Base-by-base conservation (phyloP, 305 asterid species). In the Fraxinus dipetala region DNA sequence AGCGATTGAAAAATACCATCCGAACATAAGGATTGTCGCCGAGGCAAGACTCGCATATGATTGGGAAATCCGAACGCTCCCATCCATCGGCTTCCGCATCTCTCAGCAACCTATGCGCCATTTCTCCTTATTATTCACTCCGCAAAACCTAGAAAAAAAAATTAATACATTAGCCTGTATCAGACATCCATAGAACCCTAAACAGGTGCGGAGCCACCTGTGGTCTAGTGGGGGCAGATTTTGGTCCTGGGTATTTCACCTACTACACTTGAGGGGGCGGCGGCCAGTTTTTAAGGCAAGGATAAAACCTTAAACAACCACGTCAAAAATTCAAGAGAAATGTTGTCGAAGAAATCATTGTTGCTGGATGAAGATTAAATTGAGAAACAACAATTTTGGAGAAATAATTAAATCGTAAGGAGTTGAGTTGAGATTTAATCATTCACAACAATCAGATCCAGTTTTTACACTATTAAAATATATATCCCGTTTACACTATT, bases 21-120 rank as follows among this genome's bases (percentile, higher is more conserved):
- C 98, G 92, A 82, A 93, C 93, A 30, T 93, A 93, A 63, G 98
- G 99, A 81, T 91, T 95, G 69, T 95, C 98, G 2, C 99, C 98
- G 5, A 95, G 97, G 85, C 99, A 95, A 5, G 98, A 94, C 85
- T 92, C 98, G 45, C 99, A 95, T 13, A 95, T 93, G 79, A 95
- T 92, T 1, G 98, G 98, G 80, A 94, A 95, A 81, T 95, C 98
- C 20, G 99, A 89, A 38, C 97, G 89, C 84, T 94, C 99, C 98
- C 98, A 95, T 38, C 98, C 99, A 88, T 95, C 99, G 5, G 97
- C 95, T 86, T 92, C 99, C 4, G 85, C 97, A 83, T 95, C 93
- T 83, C 98, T 89, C 84, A 95, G 86, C 78, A 95, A 86, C 85
- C 99, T 89, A 85, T 94, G 99, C 6, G 97, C 99, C 99, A 95